A percentile compares a stretch with the other conserved stretches of the same genome.
These are phyloP conservation scores for Taphrina communis DNA, from an alignment of 1,139 yeast species.

Conservation along the genomic window DNA sequence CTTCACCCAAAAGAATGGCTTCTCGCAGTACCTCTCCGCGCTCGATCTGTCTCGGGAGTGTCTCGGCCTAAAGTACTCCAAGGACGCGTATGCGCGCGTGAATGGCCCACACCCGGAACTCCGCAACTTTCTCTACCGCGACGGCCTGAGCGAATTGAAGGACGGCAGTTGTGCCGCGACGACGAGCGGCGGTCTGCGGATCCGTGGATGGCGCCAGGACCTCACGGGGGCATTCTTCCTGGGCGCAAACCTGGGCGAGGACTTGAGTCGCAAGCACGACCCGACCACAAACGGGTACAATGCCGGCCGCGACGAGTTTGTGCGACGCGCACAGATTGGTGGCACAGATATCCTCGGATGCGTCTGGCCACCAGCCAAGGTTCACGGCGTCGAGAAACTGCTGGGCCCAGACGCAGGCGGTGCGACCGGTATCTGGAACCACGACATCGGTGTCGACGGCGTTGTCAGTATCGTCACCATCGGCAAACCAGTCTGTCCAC, in stretches of 20 bases:
- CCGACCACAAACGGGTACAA: constrained; percentile 15
- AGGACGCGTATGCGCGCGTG: constrained; percentile 19
- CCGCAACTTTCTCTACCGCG: constrained; percentile 35
- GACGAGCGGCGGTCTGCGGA: constrained; percentile 16
- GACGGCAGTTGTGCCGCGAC: constrained; percentile 19
- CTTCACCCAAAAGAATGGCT: not conserved
- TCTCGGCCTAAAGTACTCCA: constrained; percentile 17
- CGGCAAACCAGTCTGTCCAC: constrained; percentile 12
- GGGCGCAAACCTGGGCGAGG: constrained; percentile 11
- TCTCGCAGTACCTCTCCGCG: constrained; percentile 21
- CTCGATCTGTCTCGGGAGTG: constrained; percentile 27
- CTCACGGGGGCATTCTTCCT: constrained; percentile 26
- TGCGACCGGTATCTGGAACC: constrained; percentile 2
- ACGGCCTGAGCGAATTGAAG: constrained; percentile 12
- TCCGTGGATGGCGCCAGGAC: constrained; percentile 35
- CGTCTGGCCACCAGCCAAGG: constrained; percentile 21
- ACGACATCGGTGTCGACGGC: constrained; percentile 13
- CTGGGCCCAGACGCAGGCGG: constrained; percentile 15
- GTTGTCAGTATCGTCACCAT: constrained; percentile 17
- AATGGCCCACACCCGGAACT: constrained; percentile 13
- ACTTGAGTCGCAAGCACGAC: constrained; percentile 1
- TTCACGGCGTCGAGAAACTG: constrained; percentile 1
- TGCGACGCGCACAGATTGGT: constrained; percentile 25
- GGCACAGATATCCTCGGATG: constrained; percentile 12
- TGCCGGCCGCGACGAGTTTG: constrained; percentile 30